Conservation (phyloP, 2,329 filamentous ascomycete species). For the Tolypocladium tundrense region DNA sequence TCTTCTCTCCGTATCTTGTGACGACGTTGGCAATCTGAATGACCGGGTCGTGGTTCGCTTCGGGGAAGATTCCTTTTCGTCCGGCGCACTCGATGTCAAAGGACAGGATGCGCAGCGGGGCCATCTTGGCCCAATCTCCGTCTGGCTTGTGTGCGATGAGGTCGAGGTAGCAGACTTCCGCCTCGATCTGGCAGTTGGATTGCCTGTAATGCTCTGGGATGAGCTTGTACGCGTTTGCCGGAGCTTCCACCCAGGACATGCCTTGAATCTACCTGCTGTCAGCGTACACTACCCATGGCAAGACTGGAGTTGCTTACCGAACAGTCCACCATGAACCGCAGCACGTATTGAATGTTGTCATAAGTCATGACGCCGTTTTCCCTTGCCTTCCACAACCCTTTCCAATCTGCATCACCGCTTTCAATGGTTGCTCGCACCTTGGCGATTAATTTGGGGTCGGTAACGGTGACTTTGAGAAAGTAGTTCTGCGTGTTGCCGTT, state of each 20-base stretch:
- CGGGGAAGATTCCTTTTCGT: constrained; percentile 93
- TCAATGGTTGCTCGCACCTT: constrained; percentile 69
- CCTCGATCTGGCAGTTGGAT: constrained; percentile 95
- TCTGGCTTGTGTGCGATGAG: constrained; percentile 80
- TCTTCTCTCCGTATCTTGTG: constrained; percentile 86
- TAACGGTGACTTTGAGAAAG: constrained; percentile 88
- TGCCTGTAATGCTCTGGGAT: constrained; percentile 57
- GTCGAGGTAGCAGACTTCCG: constrained; percentile 69
- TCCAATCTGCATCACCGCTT: constrained; percentile 72
- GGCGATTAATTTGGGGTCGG: constrained; percentile 74
- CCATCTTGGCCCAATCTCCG: constrained; percentile 97
- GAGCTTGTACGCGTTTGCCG: constrained; percentile 61
- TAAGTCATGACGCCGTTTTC: constrained; percentile 74
- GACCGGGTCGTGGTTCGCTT: constrained; percentile 82
- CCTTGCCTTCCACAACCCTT: constrained; percentile 69
- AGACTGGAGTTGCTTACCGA: constrained; percentile 43
- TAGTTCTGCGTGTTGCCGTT: constrained; percentile 87
- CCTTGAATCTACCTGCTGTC: constrained; percentile 55
- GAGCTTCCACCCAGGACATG: constrained; percentile 95
- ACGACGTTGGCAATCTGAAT: constrained; percentile 98
- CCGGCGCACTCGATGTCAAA: constrained; percentile 99
- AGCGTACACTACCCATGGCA: constrained; percentile 2
- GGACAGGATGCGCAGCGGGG: constrained; percentile 80
- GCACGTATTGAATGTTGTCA: constrained; percentile 89
- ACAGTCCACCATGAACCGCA: constrained; percentile 97